phyloP scores from a whole-genome alignment of 129 eudicot species.

The Saussurea involucrata region DNA sequence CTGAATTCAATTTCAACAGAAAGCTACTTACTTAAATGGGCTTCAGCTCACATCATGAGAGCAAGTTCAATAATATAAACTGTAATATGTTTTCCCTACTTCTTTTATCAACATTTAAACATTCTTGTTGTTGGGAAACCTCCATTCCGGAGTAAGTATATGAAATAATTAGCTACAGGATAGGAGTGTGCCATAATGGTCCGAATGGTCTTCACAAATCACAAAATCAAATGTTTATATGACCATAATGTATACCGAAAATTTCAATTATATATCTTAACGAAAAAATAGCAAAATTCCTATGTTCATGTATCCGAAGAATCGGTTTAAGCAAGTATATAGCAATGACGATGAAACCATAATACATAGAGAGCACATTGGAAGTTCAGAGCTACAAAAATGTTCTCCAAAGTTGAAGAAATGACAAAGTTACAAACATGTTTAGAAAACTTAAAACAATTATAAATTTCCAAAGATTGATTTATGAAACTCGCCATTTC shows the following conservation, averaged over 20 bases:
- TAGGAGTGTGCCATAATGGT: not conserved
- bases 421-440: not conserved
- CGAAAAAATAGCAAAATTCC: not conserved
- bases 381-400: not conserved
- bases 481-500: not conserved
- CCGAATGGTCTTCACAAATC: not conserved
- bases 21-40: not conserved
- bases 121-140: not conserved
- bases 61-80: not conserved
- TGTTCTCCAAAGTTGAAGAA: not conserved
- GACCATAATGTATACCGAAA: not conserved
- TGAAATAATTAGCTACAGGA: not conserved
- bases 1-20: not conserved
- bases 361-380: not conserved
- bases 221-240: not conserved
- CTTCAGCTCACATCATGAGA: not conserved
- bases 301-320: not conserved
- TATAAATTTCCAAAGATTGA: not conserved
- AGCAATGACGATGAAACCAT: not conserved
- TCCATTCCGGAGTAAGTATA: not conserved
- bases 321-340: not conserved
- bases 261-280: not conserved
- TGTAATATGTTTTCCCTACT: not conserved
- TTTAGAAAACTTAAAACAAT: not conserved
- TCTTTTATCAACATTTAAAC: not conserved